A percentile compares a stretch with the other conserved stretches of the same genome.
Conservation (phyloP, 2,329 filamentous ascomycete species). For the Diaporthe humulicola region DNA sequence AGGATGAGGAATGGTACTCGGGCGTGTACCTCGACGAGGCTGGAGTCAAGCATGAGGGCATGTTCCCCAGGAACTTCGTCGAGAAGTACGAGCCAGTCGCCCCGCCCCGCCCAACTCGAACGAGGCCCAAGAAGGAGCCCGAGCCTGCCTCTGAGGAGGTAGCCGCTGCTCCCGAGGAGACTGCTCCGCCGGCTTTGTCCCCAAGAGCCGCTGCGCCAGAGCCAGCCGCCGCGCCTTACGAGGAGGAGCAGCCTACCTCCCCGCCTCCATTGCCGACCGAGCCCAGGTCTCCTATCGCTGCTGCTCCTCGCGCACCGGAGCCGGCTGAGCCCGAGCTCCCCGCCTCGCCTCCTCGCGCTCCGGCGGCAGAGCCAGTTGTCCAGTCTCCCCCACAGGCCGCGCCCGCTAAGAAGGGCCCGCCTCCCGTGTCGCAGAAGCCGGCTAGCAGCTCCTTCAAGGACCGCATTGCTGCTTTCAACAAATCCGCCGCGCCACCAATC, state of each 20-base stretch:
- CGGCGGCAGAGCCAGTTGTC: slow-evolving; percentile 15
- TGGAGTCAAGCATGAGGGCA: slow-evolving; percentile 83
- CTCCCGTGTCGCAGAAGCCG: slow-evolving; percentile 82
- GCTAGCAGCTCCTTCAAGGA: slow-evolving; percentile 86
- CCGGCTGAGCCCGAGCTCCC: slow-evolving; percentile 50
- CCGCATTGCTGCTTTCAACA: slow-evolving; percentile 97
- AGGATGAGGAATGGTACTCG: slow-evolving; percentile 94
- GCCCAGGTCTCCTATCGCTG: slow-evolving; percentile 44
- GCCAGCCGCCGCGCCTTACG: slow-evolving; percentile 52
- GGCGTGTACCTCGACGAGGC: slow-evolving; percentile 86
- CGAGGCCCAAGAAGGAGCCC: slow-evolving; percentile 75
- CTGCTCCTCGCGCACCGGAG: slow-evolving; percentile 54
- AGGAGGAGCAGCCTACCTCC: slow-evolving; percentile 50
- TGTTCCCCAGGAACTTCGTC: slow-evolving; percentile 97
- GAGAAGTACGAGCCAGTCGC: slow-evolving; percentile 94
- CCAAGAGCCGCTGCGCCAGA: slow-evolving; percentile 49
- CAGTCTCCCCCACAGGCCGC: slow-evolving; percentile 52
- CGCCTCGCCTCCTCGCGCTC: slow-evolving; percentile 51
- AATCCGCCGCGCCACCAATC: slow-evolving; percentile 84
- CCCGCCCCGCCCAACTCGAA: slow-evolving; percentile 85
- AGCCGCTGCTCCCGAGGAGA: slow-evolving; percentile 42
- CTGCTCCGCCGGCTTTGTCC: slow-evolving; percentile 43
- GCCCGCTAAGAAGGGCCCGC: slow-evolving; percentile 65
- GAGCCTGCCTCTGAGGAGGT: slow-evolving; percentile 43
- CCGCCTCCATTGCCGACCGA: slow-evolving; percentile 48